Conservation (phyloP, 1,139 yeast genomes). For the Trichomonascaceae sp. region DNA sequence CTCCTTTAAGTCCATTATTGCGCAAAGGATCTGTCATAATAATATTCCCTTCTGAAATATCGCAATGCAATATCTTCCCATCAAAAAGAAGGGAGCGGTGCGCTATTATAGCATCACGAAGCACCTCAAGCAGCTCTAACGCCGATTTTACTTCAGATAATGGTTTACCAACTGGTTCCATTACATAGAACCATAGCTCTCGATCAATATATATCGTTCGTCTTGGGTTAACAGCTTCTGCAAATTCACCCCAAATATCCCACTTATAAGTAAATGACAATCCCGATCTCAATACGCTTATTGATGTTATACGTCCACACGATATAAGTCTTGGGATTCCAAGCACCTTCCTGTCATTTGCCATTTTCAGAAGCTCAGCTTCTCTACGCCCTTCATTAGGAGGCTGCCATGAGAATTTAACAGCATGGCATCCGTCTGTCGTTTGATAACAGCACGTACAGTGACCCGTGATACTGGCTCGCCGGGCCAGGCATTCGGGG, state of each 20-base stretch:
- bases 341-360: background rate
- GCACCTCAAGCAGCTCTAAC: background rate
- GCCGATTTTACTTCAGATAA: background rate
- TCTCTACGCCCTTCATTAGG: background rate
- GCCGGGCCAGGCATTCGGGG: background rate
- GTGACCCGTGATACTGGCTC: background rate
- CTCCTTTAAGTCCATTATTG: background rate
- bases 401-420: background rate
- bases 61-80: background rate
- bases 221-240: background rate
- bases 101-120: background rate
- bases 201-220: background rate
- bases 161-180: background rate
- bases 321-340: background rate
- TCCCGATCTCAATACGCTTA: conserved; percentile 43
- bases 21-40: background rate
- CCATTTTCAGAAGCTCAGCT: background rate
- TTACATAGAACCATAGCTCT: background rate
- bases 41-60: background rate
- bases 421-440: background rate
- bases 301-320: conserved; percentile 27
- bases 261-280: conserved; percentile 34
- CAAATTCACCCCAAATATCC: conserved; percentile 8
- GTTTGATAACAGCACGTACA: background rate
- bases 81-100: background rate